Evolutionary conservation across 345 rosid species (phyloP).

Genomic region (Gossypioides kirkii): DNA sequence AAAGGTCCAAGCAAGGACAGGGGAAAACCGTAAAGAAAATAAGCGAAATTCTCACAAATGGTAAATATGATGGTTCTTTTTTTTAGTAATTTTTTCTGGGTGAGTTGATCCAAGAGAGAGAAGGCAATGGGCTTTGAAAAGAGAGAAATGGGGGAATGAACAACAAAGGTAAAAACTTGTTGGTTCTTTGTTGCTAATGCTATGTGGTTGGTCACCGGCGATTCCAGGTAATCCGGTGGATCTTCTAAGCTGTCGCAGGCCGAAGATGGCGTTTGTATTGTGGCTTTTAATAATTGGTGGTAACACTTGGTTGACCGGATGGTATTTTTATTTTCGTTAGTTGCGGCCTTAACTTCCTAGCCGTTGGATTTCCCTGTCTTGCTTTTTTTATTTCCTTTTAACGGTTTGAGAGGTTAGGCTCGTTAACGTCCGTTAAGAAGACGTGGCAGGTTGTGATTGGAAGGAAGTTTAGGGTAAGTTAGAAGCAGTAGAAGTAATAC

Average conservation of each 20-base stretch:
- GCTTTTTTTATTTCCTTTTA: neutral
- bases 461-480: conserved; percentile 4
- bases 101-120: conserved; percentile 5
- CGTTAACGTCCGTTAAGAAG: conserved; percentile 1
- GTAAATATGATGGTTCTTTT: conserved; percentile 18
- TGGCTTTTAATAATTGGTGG: conserved; percentile 25
- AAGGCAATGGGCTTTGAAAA: neutral
- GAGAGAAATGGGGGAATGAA: conserved; percentile 18
- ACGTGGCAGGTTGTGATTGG: conserved; percentile 15
- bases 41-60: conserved; percentile 16
- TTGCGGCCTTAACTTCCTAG: conserved; percentile 29
- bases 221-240: conserved; percentile 51
- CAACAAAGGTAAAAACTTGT: conserved; percentile 27
- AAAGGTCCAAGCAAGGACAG: neutral
- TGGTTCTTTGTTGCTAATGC: conserved; percentile 12
- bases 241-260: conserved; percentile 34
- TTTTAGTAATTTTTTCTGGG: neutral
- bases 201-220: conserved; percentile 64
- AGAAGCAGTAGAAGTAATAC: neutral
- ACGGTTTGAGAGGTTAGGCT: conserved; percentile 22
- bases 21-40: conserved; percentile 2
- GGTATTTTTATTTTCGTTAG: neutral
- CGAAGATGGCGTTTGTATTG: conserved; percentile 24
- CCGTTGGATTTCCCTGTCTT: conserved; percentile 43
- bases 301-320: conserved; percentile 17